These are phyloP conservation scores for Geranomyces variabilis DNA, from an alignment of 192 early-diverging fungal genomes.

Conservation along the genomic window DNA sequence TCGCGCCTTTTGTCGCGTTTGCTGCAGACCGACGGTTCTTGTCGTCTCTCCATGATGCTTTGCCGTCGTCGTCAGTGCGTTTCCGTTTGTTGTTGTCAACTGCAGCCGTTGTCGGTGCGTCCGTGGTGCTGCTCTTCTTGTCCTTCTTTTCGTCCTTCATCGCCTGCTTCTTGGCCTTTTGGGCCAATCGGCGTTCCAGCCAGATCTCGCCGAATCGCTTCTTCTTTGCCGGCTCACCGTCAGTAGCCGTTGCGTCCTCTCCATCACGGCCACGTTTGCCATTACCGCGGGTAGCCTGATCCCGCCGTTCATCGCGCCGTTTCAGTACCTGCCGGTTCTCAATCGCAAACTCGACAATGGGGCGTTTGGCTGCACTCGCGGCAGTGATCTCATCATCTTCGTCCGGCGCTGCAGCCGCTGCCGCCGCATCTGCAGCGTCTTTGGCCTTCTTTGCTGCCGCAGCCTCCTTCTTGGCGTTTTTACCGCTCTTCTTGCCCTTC, in stretches of 20 bases:
- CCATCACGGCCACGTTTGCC: conserved; percentile 30
- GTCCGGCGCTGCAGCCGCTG: background rate
- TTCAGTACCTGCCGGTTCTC: conserved; percentile 84
- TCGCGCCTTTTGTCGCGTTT: background rate
- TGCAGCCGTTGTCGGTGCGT: background rate
- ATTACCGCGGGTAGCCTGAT: conserved; percentile 13
- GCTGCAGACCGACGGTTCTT: background rate
- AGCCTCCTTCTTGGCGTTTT: background rate
- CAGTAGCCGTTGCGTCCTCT: conserved; percentile 23
- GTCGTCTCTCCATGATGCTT: background rate
- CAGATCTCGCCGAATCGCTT: conserved; percentile 32
- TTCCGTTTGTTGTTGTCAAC: background rate
- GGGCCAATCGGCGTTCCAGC: conserved; percentile 22
- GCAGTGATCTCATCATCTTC: background rate
- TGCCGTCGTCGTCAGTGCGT: background rate
- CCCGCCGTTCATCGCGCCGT: conserved; percentile 58
- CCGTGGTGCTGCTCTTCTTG: background rate
- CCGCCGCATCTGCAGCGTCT: background rate
- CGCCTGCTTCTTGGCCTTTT: conserved; percentile 23
- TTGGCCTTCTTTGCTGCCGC: background rate
- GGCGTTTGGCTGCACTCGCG: conserved; percentile 49
- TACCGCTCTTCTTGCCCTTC: conserved; percentile 17
- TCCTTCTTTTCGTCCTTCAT: background rate
- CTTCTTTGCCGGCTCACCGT: conserved; percentile 26
- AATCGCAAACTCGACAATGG: conserved; percentile 90